Base-by-base conservation (phyloP, 2,329 filamentous ascomycete species). In the Aspergillus sp. region DNA sequence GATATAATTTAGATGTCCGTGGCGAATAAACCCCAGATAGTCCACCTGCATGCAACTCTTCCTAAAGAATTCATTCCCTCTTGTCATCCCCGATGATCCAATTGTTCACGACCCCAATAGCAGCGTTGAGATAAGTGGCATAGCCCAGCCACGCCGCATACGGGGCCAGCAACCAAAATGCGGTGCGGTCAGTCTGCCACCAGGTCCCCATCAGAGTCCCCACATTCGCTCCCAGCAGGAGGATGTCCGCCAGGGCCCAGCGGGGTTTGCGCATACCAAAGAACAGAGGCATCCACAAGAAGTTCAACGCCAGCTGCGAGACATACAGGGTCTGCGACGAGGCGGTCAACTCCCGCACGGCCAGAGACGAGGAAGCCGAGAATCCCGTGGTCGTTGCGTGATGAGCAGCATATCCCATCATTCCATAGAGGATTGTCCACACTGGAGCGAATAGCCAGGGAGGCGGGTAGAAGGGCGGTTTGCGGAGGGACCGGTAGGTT, bases 211-310 rank as follows among this genome's bases (percentile, higher is more conserved):
- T 81, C 47, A 97, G 73, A 62, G 91, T 92, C 5, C 80, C 82
- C 45, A 89, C 88, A 25, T 87, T 76, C 7, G 88, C 90, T 0
- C 87, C 78, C 7, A 97, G 78, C 0, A 86, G 80, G 23, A 89
- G 73, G 47, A 96, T 87, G 68, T 97, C 89, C 23, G 81, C 80
- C 5, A 89, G 84, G 3, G 92, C 91, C 65, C 85, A 83, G 48
- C 87, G 79, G 1, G 91, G 91, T 14, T 84, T 83, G 58, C 87
- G 86, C 47, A 87, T 67, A n/a, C 83, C 81, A 68, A 96, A 97
- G 81, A 97, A 97, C 10, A 97, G 81, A 11, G 93, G 93, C 83
- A 91, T 97, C 90, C 90, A 97, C 49, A 87, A 72, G 25, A 96
- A 78, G 70, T 97, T 97, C 47, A 97, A 79, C 10, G 81, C 88